Base-by-base conservation (phyloP, 129 eudicot species). In the Saposhnikovia divaricata region DNA sequence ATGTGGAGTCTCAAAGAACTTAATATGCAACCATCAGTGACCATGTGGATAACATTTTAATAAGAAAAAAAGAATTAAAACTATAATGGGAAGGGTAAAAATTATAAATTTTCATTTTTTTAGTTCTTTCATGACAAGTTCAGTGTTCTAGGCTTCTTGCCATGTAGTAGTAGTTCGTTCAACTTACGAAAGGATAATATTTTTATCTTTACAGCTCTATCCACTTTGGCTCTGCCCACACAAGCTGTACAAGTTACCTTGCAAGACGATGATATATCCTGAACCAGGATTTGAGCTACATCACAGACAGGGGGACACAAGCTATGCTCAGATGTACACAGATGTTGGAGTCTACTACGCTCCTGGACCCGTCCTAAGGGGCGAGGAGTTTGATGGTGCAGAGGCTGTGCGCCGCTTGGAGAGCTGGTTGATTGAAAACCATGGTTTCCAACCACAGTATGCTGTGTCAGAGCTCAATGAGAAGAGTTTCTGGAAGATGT, bases 221-320 rank as follows among this genome's bases (percentile, higher is more conserved):
- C 99, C 99, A 37, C 77, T 96, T 23, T 96, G 99, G 99, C 92
- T 96, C 78, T 96, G 99, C 89, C 99, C 99, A 81, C 99, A 96
- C 91, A 88, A 91, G 74, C 83, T 96, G 42, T 96, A 86, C 91
- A 90, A 89, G 87, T 89, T 92, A 69, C 99, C 99, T 15, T 74
- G 81, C 46, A 96, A 92, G 80, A 92, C 99, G 27, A 96, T 96
- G 99, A 82, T 96, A 40, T 96, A 92, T 75, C 97, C 99, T 0
- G 99, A 92, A 80, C 95, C 97, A 61, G 98, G 98, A 72, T 96
- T 96, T 53, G 97, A 96, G 87, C 88, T 79, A 18, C 91, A 90
- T 28, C 78, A 77, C 80, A 88, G 97, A 75, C 99, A 92, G 80
- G 99, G 99, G 14, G 99, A 96, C 77, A 96, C 99, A 19, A 44